Conservation (phyloP, 805 yeast species). For the Yarrowia sp. region DNA sequence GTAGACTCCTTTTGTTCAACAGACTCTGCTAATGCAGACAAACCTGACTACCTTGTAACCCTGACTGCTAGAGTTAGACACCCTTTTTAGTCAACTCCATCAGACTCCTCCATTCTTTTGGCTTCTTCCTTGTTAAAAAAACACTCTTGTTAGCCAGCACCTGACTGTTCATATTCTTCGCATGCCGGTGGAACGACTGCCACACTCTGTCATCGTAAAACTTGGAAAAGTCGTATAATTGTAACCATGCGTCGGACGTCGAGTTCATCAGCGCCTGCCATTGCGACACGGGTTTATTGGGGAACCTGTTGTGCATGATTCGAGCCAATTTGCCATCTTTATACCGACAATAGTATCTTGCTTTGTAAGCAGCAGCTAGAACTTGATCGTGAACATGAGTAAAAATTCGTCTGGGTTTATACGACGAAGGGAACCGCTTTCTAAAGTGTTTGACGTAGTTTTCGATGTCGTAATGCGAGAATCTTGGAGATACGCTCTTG, state of each 20-base stretch:
- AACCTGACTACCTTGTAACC: too few relatives aligned
- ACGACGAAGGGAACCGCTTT: background rate
- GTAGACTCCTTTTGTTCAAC: too few relatives aligned
- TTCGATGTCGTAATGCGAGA: background rate
- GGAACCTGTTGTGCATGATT: background rate
- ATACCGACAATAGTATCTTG: background rate
- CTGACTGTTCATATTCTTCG: too few relatives aligned
- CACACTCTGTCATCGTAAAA: background rate
- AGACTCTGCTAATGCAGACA: too few relatives aligned
- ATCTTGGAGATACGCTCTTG: background rate
- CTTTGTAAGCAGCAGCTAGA: background rate
- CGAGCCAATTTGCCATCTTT: slow-evolving; percentile 3
- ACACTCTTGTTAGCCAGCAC: too few relatives aligned
- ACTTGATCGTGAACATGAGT: background rate
- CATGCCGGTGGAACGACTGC: background rate
- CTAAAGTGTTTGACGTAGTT: background rate
- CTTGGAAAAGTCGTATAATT: background rate
- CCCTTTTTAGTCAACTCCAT: too few relatives aligned
- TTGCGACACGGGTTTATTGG: background rate
- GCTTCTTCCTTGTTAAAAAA: too few relatives aligned
- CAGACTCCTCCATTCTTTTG: too few relatives aligned
- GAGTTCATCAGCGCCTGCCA: background rate
- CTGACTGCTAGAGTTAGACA: too few relatives aligned
- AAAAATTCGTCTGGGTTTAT: background rate
- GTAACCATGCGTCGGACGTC: background rate